Base-by-base conservation (phyloP, 345 rosid species). In the Salix brachista region DNA sequence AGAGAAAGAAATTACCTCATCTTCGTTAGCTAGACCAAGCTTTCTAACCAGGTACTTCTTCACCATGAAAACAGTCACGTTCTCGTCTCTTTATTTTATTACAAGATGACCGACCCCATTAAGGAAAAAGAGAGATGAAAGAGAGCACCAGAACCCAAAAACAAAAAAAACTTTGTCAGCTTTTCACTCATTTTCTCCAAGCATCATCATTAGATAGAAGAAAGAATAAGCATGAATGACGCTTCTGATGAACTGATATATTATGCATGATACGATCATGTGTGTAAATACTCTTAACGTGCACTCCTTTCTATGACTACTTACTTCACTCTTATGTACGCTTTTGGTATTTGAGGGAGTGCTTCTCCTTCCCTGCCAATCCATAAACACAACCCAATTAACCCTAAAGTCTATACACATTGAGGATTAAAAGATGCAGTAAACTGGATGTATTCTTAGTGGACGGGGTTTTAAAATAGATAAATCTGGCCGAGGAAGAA, bases 291-390 rank as follows among this genome's bases (percentile, higher is more conserved):
- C 52, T 48, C 19, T 34, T 4, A 48, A 48, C 52, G 52, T 48
- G 52, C 52, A 48, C 50, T 44, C 0, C 50, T 44, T 13, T 44
- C 50, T 44, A 44, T 44, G 50, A 58, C 75, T 56, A 56, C 87
- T 81, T 84, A 84, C 87, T 81, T 84, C 79, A 84, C 87, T 77
- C 85, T 84, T 74, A 84, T 84, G 74, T 84, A 73, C 66, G 87
- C 81, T 72, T 77, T 84, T 25, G 87, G 83, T 64, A 84, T 81
- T 81, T 84, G 87, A 48, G 84, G 87, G 56, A 81, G 74, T 25
- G 67, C 79, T 73, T 76, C 83, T 52, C 87, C 87, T 32, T 69
- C 46, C 80, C 87, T 84, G 52, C 19, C 52, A 48, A 48, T 48
- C 52, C 52, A 48, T 48, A 16, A 64, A 64, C 67, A 64, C 3